These are phyloP conservation scores for Boletellus sp. DNA, from an alignment of 1,284 basidiomycete species.

Conservation along the genomic window DNA sequence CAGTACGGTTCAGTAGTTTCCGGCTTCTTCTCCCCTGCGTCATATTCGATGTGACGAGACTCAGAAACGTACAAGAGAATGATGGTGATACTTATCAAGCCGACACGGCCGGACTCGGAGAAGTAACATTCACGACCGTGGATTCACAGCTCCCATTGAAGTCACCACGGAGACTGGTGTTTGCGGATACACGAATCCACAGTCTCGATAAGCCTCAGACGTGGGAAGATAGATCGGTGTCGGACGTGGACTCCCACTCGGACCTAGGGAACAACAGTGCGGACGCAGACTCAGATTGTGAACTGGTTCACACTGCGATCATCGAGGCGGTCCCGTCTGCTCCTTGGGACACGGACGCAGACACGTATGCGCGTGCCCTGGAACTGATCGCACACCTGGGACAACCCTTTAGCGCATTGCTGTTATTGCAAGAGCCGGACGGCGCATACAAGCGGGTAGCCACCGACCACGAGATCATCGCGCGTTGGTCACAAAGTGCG, in stretches of 20 bases:
- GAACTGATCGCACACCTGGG: no score
- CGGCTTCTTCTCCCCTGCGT: background rate
- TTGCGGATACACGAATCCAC: background rate
- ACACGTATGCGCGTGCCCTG: no score
- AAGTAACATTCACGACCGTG: background rate
- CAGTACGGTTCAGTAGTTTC: background rate
- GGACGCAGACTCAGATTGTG: background rate
- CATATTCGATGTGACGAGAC: background rate
- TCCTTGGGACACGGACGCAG: no score
- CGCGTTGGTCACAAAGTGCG: no score
- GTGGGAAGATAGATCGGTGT: background rate
- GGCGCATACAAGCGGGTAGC: no score
- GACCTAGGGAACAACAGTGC: background rate
- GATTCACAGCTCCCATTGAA: background rate
- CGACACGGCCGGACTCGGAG: background rate
- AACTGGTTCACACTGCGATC: no score
- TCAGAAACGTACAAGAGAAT: background rate
- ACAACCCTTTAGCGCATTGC: no score
- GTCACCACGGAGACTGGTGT: background rate
- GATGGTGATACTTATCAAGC: background rate
- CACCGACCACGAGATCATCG: no score
- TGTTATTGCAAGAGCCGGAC: no score
- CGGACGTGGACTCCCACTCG: background rate
- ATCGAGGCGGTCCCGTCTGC: no score
- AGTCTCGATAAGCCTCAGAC: background rate